A percentile compares a stretch with the other conserved stretches of the same genome.
phyloP scores from a whole-genome alignment of 2,329 filamentous ascomycete genomes.

The Colletotrichum shisoi region DNA sequence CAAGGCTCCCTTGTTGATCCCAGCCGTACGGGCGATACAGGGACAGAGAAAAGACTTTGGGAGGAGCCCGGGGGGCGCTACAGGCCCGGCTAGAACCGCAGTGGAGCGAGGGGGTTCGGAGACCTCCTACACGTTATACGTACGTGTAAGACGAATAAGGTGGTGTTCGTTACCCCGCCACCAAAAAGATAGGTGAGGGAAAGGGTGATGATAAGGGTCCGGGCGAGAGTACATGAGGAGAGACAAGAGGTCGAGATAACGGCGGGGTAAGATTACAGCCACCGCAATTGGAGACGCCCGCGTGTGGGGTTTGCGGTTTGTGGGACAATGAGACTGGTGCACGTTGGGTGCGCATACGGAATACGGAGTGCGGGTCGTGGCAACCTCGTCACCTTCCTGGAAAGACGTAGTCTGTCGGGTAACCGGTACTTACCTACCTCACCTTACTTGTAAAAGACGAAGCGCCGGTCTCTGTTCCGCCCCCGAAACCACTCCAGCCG shows the following conservation, averaged over 20 bases:
- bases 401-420: conserved; percentile 32
- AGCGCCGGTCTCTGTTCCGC: neutral
- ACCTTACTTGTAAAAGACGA: conserved; percentile 10
- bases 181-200: conserved; percentile 1
- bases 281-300: conserved; percentile 25
- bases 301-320: conserved; percentile 23
- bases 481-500: conserved; percentile 8
- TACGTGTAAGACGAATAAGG: conserved; percentile 31
- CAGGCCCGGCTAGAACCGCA: conserved; percentile 15
- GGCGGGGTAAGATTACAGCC: conserved; percentile 37
- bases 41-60: conserved; percentile 14
- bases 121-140: conserved; percentile 37
- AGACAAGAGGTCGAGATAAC: conserved; percentile 32
- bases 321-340: conserved; percentile 1
- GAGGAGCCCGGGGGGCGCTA: neutral
- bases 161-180: conserved; percentile 31
- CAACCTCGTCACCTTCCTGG: conserved; percentile 38
- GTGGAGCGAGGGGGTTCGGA: conserved; percentile 22
- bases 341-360: conserved; percentile 4
- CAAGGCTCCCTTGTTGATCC: conserved; percentile 19
- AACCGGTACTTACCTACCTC: conserved; percentile 23
- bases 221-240: neutral
- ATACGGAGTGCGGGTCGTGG: conserved; percentile 23
- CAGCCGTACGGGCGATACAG: conserved; percentile 11
- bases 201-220: conserved; percentile 28